These are phyloP conservation scores for Kandelia obovata DNA, from an alignment of 345 rosid species.

Conservation along the genomic window DNA sequence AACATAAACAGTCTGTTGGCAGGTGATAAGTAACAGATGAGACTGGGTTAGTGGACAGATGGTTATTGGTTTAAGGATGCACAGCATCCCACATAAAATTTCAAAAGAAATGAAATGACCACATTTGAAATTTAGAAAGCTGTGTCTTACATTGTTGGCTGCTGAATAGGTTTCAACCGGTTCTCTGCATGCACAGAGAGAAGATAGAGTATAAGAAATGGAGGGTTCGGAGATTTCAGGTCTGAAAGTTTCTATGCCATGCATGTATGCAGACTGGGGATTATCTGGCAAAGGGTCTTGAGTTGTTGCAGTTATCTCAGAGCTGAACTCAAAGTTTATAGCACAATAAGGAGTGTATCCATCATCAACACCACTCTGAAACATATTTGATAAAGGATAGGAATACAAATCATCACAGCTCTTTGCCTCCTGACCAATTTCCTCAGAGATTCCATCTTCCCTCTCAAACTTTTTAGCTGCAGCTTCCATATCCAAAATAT, in stretches of 20 bases:
- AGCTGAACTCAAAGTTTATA: slow-evolving; percentile 37
- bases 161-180: slow-evolving; percentile 35
- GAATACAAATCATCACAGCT: slow-evolving; percentile 49
- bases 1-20: too few relatives aligned
- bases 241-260: slow-evolving; percentile 18
- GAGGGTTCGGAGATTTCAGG: slow-evolving; percentile 26
- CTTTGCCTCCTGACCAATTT: slow-evolving; percentile 33
- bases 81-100: too few relatives aligned
- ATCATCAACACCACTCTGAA: slow-evolving; percentile 35
- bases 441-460: slow-evolving; percentile 43
- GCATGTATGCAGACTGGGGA: slow-evolving; percentile 18
- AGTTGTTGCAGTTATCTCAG: slow-evolving; percentile 13
- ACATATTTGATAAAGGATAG: slow-evolving; percentile 41
- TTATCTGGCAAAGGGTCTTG: slow-evolving; percentile 16
- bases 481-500: slow-evolving; percentile 67
- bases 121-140: slow-evolving; percentile 13
- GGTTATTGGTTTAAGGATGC: too few relatives aligned
- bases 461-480: slow-evolving; percentile 79
- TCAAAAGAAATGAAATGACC: neutral
- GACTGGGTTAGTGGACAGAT: too few relatives aligned
- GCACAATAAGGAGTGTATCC: slow-evolving; percentile 73
- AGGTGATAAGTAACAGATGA: too few relatives aligned
- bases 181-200: slow-evolving; percentile 40
- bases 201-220: slow-evolving; percentile 46
- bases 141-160: slow-evolving; percentile 50